These are phyloP conservation scores for Danielia reshetovae DNA, from an alignment of 805 yeast genomes.

Conservation along the genomic window DNA sequence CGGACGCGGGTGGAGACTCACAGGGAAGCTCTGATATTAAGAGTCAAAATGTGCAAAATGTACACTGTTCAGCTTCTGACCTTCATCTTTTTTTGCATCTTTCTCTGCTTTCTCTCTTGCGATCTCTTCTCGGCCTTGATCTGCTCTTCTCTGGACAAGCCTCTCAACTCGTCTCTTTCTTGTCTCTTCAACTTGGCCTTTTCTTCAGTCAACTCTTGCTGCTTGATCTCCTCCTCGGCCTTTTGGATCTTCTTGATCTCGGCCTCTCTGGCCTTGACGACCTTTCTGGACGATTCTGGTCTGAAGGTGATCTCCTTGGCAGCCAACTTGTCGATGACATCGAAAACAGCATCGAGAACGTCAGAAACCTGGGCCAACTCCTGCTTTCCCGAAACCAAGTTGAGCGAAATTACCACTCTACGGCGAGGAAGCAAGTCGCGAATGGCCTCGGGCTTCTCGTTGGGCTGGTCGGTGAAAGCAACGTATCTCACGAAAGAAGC, in stretches of 20 bases:
- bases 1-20: conserved; percentile 57
- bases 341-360: conserved; percentile 53
- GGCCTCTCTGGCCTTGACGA: conserved; percentile 69
- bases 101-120: conserved; percentile 76
- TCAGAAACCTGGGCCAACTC: conserved; percentile 49
- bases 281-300: conserved; percentile 72
- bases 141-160: conserved; percentile 72
- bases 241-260: conserved; percentile 71
- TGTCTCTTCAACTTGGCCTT: conserved; percentile 66
- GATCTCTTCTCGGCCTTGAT: conserved; percentile 74
- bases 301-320: conserved; percentile 51
- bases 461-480: conserved; percentile 81
- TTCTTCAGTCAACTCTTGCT: conserved; percentile 66
- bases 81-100: conserved; percentile 61
- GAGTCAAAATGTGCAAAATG: no score
- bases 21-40: conserved; percentile 38
- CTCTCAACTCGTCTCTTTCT: conserved; percentile 54
- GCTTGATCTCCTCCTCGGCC: conserved; percentile 57
- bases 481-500: conserved; percentile 56
- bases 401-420: conserved; percentile 52
- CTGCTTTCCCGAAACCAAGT: conserved; percentile 44
- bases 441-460: conserved; percentile 61
- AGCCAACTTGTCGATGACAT: conserved; percentile 56
- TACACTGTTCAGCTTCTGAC: conserved; percentile 26
- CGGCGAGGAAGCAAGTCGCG: conserved; percentile 52